Evolutionary conservation across 179 eudicot genomes (phyloP).

Genomic region (Nepenthes alata): DNA sequence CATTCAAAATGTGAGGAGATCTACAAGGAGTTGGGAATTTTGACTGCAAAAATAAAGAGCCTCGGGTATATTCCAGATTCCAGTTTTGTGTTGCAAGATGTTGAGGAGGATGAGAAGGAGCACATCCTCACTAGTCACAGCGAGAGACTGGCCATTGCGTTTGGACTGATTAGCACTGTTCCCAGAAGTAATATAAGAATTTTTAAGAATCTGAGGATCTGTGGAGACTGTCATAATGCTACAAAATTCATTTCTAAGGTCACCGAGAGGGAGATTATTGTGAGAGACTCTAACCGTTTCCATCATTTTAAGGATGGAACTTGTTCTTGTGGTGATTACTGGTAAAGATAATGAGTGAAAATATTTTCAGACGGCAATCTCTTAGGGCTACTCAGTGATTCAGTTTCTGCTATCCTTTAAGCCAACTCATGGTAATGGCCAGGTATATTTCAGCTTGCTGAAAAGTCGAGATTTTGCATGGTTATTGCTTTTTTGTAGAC

Average conservation of each 20-base stretch:
- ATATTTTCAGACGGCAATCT: not conserved
- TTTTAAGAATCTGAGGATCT: constrained; percentile 35
- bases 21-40: constrained; percentile 21
- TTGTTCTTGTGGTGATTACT: constrained; percentile 38
- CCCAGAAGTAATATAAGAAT: constrained; percentile 22
- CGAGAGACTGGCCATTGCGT: constrained; percentile 36
- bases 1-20: constrained; percentile 32
- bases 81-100: constrained; percentile 42
- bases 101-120: constrained; percentile 48
- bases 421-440: not conserved
- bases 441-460: not conserved
- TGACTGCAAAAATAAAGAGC: constrained; percentile 30
- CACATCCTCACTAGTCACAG: constrained; percentile 34
- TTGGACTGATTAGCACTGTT: constrained; percentile 29
- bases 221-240: constrained; percentile 39
- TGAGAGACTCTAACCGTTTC: constrained; percentile 41
- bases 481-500: too few relatives aligned
- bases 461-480: too few relatives aligned
- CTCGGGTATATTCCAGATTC: constrained; percentile 39
- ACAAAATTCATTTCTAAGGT: constrained; percentile 29
- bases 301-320: constrained; percentile 37
- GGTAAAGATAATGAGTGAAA: constrained; percentile 14
- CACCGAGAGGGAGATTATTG: constrained; percentile 27
- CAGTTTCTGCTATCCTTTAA: not conserved
- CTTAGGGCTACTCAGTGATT: not conserved